phyloP scores from a whole-genome alignment of 371 early-diverging fungal species.

The Mortierella sp. region DNA sequence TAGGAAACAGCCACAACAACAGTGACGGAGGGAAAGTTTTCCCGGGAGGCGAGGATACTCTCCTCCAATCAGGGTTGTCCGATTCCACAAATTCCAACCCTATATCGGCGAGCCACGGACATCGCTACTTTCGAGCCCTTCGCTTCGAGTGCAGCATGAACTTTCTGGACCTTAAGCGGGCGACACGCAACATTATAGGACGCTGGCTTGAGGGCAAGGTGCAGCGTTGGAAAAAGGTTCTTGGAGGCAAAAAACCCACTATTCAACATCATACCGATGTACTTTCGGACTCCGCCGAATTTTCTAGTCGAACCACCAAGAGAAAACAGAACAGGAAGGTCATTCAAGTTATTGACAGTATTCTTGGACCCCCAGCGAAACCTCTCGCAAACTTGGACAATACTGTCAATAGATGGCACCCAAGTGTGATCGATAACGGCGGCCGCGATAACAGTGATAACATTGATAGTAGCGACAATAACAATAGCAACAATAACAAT shows the following conservation, averaged over 20 bases:
- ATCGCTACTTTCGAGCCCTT: constrained; percentile 28
- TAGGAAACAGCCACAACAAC: neutral
- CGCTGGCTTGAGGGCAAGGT: constrained; percentile 51
- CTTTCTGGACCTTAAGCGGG: constrained; percentile 49
- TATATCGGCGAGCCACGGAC: constrained; percentile 7
- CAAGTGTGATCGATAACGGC: neutral
- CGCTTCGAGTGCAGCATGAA: constrained; percentile 55
- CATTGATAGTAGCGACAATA: neutral
- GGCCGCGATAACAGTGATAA: neutral
- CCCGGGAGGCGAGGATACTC: neutral
- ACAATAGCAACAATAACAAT: neutral
- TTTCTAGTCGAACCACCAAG: neutral
- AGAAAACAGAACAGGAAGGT: neutral
- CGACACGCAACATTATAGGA: constrained; percentile 45
- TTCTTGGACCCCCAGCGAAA: constrained; percentile 10
- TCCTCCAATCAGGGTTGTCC: neutral
- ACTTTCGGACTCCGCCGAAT: neutral
- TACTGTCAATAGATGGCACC: neutral
- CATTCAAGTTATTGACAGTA: constrained; percentile 13
- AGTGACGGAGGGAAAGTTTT: neutral
- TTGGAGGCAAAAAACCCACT: constrained; percentile 12
- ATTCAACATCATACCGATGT: neutral
- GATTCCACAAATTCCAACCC: neutral
- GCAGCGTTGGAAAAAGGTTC: constrained; percentile 46
- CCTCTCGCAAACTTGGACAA: neutral